Conservation (phyloP, 768 basidiomycete species). For the Lactarius tabidus region DNA sequence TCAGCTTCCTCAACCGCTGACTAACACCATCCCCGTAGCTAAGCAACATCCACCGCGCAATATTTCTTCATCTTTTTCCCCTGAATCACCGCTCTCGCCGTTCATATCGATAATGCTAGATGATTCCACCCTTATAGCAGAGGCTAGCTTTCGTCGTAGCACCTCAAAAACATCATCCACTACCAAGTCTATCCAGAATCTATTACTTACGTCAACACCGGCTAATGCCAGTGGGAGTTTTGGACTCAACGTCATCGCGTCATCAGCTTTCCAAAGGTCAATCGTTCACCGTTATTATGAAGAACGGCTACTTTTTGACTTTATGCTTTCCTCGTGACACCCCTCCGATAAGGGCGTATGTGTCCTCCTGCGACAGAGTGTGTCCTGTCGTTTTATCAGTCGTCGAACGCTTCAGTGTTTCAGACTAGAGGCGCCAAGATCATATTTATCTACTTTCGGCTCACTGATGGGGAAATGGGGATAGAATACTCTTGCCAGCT, state of each 20-base stretch:
- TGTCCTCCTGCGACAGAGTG: neutral
- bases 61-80: neutral
- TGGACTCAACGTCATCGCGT: neutral
- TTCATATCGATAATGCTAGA: neutral
- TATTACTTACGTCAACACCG: neutral
- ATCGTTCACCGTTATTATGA: neutral
- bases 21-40: slow-evolving; percentile 1
- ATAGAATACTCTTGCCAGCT: neutral
- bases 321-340: neutral
- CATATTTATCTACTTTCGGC: neutral
- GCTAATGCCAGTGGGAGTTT: neutral
- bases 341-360: neutral
- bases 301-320: neutral
- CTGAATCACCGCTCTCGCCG: neutral
- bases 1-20: slow-evolving; percentile 3
- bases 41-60: slow-evolving; percentile 7
- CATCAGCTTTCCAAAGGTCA: neutral
- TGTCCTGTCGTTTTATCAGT: neutral
- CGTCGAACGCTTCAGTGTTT: neutral
- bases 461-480: neutral
- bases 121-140: neutral
- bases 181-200: neutral
- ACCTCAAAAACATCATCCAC: neutral
- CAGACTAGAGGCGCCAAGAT: neutral
- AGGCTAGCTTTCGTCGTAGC: neutral